A percentile compares a stretch with the other conserved stretches of the same genome.
These are phyloP conservation scores for Meyerozyma sp. DNA, from an alignment of 1,139 yeast genomes.

Conservation along the genomic window DNA sequence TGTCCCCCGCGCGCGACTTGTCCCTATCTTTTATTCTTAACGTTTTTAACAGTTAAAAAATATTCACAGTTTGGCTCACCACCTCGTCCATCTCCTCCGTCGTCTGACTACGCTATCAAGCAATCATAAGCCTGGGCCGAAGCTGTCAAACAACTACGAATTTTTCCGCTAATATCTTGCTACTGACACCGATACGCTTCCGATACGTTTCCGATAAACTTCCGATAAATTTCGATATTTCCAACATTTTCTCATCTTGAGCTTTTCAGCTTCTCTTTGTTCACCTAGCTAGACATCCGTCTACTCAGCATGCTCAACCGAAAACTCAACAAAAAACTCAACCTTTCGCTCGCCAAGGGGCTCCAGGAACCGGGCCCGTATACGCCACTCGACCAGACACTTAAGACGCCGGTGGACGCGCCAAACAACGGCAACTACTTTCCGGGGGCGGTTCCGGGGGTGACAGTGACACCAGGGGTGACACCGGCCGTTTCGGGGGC, in stretches of 20 bases:
- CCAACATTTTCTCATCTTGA: too few relatives aligned
- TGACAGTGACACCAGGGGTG: background rate
- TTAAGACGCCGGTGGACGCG: slow-evolving; percentile 36
- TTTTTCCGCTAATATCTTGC: too few relatives aligned
- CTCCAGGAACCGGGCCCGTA: slow-evolving; percentile 25
- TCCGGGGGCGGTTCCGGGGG: background rate
- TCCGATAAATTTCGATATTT: too few relatives aligned
- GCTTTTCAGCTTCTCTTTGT: too few relatives aligned
- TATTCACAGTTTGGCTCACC: background rate
- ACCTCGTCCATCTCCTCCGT: too few relatives aligned
- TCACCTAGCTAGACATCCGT: too few relatives aligned
- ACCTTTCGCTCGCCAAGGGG: slow-evolving; percentile 17
- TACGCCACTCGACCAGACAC: slow-evolving; percentile 44
- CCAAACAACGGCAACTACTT: slow-evolving; percentile 10
- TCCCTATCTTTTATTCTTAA: background rate
- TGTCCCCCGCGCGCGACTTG: background rate
- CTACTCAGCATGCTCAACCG: background rate
- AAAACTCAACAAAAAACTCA: slow-evolving; percentile 18
- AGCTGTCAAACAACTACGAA: too few relatives aligned
- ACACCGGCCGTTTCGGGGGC: background rate
- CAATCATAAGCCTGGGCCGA: too few relatives aligned
- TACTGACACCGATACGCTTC: too few relatives aligned
- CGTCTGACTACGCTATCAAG: too few relatives aligned
- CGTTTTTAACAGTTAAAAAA: background rate
- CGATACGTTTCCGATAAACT: too few relatives aligned